These are phyloP conservation scores for Tylopilus sp. DNA, from an alignment of 768 basidiomycete species.

Conservation along the genomic window DNA sequence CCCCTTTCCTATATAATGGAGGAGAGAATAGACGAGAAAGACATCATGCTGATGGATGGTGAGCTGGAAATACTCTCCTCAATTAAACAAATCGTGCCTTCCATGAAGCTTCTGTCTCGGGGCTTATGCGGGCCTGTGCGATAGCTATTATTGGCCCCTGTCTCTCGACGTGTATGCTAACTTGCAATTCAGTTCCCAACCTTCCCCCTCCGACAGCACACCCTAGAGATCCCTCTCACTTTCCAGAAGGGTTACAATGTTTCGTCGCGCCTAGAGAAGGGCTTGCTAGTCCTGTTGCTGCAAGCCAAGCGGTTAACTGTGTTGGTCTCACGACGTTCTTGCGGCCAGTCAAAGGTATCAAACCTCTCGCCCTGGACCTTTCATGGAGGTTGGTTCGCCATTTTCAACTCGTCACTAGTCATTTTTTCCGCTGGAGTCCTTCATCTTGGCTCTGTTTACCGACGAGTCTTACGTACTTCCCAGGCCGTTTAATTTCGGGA, in stretches of 20 bases:
- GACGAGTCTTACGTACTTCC: conserved; percentile 4
- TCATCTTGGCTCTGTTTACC: background rate
- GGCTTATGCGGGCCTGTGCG: conserved; percentile 21
- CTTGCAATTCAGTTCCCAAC: conserved; percentile 45
- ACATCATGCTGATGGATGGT: conserved; percentile 58
- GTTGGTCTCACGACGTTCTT: conserved; percentile 27
- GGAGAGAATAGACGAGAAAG: conserved; percentile 53
- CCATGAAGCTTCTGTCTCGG: conserved; percentile 14
- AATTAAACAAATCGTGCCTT: conserved; percentile 11
- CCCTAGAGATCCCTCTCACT: conserved; percentile 27
- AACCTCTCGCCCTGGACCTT: conserved; percentile 55
- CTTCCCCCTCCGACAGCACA: conserved; percentile 53
- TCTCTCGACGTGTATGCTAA: conserved; percentile 15
- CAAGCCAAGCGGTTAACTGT: background rate
- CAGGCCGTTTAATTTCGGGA: conserved; percentile 49
- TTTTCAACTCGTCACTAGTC: background rate
- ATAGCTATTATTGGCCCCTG: conserved; percentile 20
- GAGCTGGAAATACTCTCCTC: conserved; percentile 14
- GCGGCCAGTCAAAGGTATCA: conserved; percentile 55
- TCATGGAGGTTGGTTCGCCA: conserved; percentile 58
- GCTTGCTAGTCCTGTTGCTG: background rate
- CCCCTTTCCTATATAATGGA: conserved; percentile 42
- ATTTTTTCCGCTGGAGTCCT: background rate
- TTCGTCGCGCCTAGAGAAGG: conserved; percentile 26
- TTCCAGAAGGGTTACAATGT: conserved; percentile 31